Evolutionary conservation across 495 filamentous ascomycete species (phyloP).

Genomic region (Chaetomium tenue): DNA sequence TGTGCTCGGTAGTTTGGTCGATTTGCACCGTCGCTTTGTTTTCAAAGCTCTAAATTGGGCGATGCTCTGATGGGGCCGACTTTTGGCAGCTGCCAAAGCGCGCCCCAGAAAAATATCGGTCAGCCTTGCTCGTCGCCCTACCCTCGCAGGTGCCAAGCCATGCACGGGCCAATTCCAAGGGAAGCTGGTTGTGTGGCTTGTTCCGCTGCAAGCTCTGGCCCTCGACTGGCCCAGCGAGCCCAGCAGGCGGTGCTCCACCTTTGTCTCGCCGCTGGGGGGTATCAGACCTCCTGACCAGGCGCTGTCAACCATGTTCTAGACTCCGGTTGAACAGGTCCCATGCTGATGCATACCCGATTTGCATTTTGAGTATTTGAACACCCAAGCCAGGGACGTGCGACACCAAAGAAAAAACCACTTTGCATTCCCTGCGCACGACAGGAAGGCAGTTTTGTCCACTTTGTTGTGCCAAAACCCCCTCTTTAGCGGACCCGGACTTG

Average conservation of each 20-base stretch:
- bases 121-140: constrained; percentile 23
- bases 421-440: not conserved
- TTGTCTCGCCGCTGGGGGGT: constrained; percentile 1
- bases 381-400: not conserved
- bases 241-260: constrained; percentile 4
- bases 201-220: not conserved
- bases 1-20: not conserved
- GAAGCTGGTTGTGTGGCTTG: not conserved
- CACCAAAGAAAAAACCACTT: not conserved
- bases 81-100: constrained; percentile 31
- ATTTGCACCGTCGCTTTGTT: constrained; percentile 9
- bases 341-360: constrained; percentile 10
- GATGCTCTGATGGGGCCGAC: constrained; percentile 9
- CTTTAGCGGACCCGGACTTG: constrained; percentile 11
- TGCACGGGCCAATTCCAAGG: constrained; percentile 15
- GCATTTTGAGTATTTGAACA: not conserved
- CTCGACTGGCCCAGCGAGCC: too few relatives aligned
- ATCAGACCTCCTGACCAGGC: constrained; percentile 5
- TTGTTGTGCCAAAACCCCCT: not conserved
- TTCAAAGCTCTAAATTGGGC: constrained; percentile 4
- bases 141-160: constrained; percentile 4
- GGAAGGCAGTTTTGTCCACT: not conserved
- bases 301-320: constrained; percentile 13
- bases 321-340: constrained; percentile 1
- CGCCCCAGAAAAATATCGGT: constrained; percentile 28